phyloP scores from a whole-genome alignment of 768 basidiomycete genomes.

The Pulveroboletus sp. region DNA sequence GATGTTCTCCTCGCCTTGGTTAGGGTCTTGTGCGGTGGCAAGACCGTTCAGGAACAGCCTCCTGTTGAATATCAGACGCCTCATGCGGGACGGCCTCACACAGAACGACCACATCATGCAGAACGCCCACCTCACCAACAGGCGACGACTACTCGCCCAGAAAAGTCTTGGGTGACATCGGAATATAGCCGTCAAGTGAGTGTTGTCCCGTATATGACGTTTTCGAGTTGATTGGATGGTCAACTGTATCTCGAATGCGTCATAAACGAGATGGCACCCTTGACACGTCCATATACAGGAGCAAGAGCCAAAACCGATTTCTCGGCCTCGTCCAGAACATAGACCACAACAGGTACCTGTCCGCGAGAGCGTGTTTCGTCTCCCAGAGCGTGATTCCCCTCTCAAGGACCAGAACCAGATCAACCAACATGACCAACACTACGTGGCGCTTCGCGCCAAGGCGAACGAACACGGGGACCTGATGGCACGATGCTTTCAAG shows the following conservation, averaged over 20 bases:
- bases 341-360: constrained; percentile 17
- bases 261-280: constrained; percentile 1
- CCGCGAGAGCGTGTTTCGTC: not conserved
- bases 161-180: not conserved
- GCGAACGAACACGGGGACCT: constrained; percentile 77
- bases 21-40: constrained; percentile 22
- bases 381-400: not conserved
- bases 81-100: too few species aligned
- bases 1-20: constrained; percentile 26
- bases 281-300: constrained; percentile 13
- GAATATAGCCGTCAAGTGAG: constrained; percentile 15
- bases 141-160: not conserved
- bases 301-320: constrained; percentile 13
- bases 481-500: constrained; percentile 68
- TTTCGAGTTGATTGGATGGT: too few species aligned
- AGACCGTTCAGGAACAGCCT: constrained; percentile 12
- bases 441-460: constrained; percentile 62
- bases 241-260: not conserved
- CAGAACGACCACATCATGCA: too few species aligned
- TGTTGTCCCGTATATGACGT: constrained; percentile 1
- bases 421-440: constrained; percentile 69
- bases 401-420: constrained; percentile 51
- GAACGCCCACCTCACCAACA: constrained; percentile 13
- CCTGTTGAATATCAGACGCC: constrained; percentile 3
- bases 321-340: constrained; percentile 15